Percentiles rank a stretch among this genome's conserved stretches.
Conservation (phyloP, 1,284 basidiomycete genomes). For the Cryptococcus sp. region DNA sequence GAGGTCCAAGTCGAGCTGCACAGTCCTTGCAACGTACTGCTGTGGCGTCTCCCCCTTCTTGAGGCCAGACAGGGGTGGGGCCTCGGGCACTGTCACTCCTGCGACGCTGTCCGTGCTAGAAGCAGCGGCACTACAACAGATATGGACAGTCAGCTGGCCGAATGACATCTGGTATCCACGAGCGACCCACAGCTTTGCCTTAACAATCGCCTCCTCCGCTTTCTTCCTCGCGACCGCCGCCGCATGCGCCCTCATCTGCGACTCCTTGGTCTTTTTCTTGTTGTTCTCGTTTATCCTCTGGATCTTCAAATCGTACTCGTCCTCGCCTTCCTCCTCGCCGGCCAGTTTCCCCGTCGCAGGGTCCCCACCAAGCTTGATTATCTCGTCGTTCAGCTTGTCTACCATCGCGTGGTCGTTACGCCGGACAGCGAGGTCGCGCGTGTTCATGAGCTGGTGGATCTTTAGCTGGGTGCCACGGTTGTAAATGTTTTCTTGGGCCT, state of each 20-base stretch:
- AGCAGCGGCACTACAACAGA: background rate
- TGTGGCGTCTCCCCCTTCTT: constrained; percentile 45
- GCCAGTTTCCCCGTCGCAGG: constrained; percentile 15
- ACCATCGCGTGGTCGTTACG: constrained; percentile 66
- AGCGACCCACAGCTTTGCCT: constrained; percentile 29
- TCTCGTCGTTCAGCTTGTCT: constrained; percentile 59
- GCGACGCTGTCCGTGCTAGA: constrained; percentile 7
- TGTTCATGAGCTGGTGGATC: constrained; percentile 52
- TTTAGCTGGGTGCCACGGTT: constrained; percentile 48
- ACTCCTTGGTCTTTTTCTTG: constrained; percentile 71
- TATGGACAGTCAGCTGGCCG: background rate
- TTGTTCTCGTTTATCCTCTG: constrained; percentile 85
- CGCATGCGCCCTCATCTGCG: constrained; percentile 70
- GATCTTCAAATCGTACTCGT: constrained; percentile 58
- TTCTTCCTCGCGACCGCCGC: constrained; percentile 65
- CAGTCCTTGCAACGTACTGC: constrained; percentile 47
- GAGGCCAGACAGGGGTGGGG: constrained; percentile 28
- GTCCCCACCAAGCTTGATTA: constrained; percentile 57
- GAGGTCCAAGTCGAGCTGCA: constrained; percentile 51
- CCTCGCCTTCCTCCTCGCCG: constrained; percentile 27
- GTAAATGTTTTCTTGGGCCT: constrained; percentile 16
- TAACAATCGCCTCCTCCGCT: constrained; percentile 44
- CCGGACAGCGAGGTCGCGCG: constrained; percentile 64
- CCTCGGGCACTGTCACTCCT: constrained; percentile 11
- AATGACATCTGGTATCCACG: no score